Base-by-base conservation (phyloP, 257 asterid species). In the Leonotis leonurus region DNA sequence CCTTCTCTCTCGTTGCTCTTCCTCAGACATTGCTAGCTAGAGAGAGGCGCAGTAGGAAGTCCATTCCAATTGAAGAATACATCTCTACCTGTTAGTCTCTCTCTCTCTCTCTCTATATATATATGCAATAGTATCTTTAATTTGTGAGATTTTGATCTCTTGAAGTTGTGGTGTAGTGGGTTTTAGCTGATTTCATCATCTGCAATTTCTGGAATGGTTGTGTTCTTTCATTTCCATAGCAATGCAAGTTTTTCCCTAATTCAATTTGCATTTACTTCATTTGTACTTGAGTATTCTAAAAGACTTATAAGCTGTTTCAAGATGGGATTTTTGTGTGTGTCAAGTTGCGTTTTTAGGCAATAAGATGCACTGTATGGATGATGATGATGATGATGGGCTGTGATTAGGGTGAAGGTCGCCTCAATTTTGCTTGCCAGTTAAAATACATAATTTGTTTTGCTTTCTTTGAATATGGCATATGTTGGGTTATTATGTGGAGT, bases 1-100 rank as follows among this genome's bases (percentile, higher is more conserved):
- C 94, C 27, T 65, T 84, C 2, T 40, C 72, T 74, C 48, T 80
- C 5, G 35, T 60, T 36, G 83, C 78, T 33, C 74, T 82, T 13
- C 83, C 89, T 21, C 86, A 75, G 11, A 67, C 88, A 49, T 78
- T 71, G 75, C 78, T 80, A 41, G 98, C 98, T 30, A 83, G 98
- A 74, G 97, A 89, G 73, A 77, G 95, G 76, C 97, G 97, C 72
- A 89, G 52, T 75, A 83, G 78, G 76, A 92, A 81, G 76, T 67
- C 4, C 21, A 85, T 92, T 73, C 95, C 97, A 9, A 75, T 77
- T 65, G 89, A 92, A 45, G 97, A 86, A 33, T 92, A 83, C 68
- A 77, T 70, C 75, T 79, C 86, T 27, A 79, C 41, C 75, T 29
- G 95, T 85, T 13, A 63, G 81, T 80, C 36, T 52, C 64, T 66